phyloP scores from a whole-genome alignment of 1,284 basidiomycete species.

The Vanrija sp. region DNA sequence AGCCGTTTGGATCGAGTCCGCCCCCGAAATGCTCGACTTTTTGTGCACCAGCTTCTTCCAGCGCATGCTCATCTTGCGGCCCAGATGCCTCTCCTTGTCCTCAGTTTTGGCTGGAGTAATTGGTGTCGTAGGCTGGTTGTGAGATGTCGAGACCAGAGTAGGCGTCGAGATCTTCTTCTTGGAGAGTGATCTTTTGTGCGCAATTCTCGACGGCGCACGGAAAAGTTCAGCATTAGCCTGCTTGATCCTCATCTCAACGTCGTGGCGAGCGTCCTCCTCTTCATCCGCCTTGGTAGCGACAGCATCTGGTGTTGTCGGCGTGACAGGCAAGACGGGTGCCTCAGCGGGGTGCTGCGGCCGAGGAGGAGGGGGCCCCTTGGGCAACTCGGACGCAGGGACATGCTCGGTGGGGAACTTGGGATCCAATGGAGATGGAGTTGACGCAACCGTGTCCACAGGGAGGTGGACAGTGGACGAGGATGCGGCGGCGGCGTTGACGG shows the following conservation, averaged over 20 bases:
- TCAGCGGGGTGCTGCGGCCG: constrained; percentile 7
- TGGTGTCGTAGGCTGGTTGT: constrained; percentile 26
- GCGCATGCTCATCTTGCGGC: constrained; percentile 17
- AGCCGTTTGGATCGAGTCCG: neutral
- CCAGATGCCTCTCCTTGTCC: neutral
- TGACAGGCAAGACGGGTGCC: too few relatives aligned
- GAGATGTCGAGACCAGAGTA: constrained; percentile 35
- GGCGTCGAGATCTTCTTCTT: constrained; percentile 33
- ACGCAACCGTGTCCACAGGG: too few relatives aligned
- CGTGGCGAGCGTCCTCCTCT: constrained; percentile 26
- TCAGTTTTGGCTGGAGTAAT: constrained; percentile 10
- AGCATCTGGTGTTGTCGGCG: too few relatives aligned
- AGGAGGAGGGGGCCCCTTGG: constrained; percentile 11
- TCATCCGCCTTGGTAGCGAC: too few relatives aligned
- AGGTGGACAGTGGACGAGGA: too few relatives aligned
- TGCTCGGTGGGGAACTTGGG: constrained; percentile 2
- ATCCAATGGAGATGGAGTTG: too few relatives aligned
- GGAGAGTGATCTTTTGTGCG: constrained; percentile 15
- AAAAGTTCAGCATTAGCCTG: constrained; percentile 42
- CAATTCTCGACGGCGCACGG: constrained; percentile 29
- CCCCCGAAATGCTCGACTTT: constrained; percentile 24
- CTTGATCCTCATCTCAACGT: constrained; percentile 44
- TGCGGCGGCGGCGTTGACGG: too few relatives aligned
- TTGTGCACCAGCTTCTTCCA: constrained; percentile 41
- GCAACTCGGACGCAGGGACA: constrained; percentile 8